Percentiles rank a stretch among this genome's conserved stretches.
phyloP scores from a whole-genome alignment of 2,329 filamentous ascomycete genomes.

The Didymella segeticola region DNA sequence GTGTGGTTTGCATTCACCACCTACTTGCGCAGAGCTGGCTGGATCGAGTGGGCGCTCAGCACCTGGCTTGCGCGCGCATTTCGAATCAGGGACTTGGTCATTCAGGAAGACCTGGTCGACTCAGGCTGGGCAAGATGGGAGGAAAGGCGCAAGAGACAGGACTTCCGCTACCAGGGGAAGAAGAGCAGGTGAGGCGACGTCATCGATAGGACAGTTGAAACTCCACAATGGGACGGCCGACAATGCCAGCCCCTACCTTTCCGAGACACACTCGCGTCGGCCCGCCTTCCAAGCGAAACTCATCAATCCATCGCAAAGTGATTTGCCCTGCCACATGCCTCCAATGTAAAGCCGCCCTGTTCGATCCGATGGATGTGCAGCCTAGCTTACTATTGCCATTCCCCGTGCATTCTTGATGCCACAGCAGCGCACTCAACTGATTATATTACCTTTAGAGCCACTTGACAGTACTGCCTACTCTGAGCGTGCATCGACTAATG shows the following conservation, averaged over 20 bases:
- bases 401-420: not conserved
- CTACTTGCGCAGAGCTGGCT: conserved; percentile 69
- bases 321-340: not conserved
- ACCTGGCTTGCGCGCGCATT: conserved; percentile 68
- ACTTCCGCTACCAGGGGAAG: conserved; percentile 28
- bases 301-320: not conserved
- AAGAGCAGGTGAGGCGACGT: conserved; percentile 10
- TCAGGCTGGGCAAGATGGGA: conserved; percentile 96
- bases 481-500: not conserved
- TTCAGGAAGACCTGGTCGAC: conserved; percentile 87
- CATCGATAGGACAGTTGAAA: not conserved
- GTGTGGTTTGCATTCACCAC: conserved; percentile 80
- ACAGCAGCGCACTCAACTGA: not conserved
- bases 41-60: conserved; percentile 76
- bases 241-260: not conserved
- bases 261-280: not conserved
- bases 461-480: not conserved
- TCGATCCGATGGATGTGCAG: not conserved
- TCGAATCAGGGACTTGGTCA: conserved; percentile 80
- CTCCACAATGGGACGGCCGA: not conserved
- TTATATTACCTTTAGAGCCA: not conserved
- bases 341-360: not conserved
- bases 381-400: not conserved
- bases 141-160: conserved; percentile 49
- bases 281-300: not conserved